phyloP scores from a whole-genome alignment of 2,329 filamentous ascomycete genomes.

The Aspergillus oerlinghausenensis region DNA sequence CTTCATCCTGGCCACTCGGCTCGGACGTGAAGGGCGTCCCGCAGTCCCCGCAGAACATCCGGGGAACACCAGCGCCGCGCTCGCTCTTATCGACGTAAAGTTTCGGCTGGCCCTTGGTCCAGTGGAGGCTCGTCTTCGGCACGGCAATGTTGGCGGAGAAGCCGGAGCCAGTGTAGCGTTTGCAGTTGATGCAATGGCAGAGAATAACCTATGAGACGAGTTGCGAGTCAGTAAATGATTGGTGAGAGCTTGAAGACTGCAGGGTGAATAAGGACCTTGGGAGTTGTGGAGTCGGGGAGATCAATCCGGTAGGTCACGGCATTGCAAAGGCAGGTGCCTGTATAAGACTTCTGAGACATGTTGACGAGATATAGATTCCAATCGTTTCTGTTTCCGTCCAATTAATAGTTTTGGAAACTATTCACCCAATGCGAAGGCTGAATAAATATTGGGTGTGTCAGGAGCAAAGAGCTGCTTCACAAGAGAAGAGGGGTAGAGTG shows the following conservation, averaged over 20 bases:
- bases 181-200: slow-evolving; percentile 24
- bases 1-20: neutral
- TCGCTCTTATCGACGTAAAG: slow-evolving; percentile 13
- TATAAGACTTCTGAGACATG: slow-evolving; percentile 13
- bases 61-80: slow-evolving; percentile 7
- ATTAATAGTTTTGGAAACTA: neutral
- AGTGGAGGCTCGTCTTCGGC: slow-evolving; percentile 9
- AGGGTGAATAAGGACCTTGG: slow-evolving; percentile 14
- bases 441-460: neutral
- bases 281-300: slow-evolving; percentile 10
- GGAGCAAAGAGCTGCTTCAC: neutral
- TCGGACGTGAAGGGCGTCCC: slow-evolving; percentile 17
- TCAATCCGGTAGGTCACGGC: slow-evolving; percentile 12
- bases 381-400: too few species aligned
- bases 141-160: slow-evolving; percentile 23
- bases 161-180: slow-evolving; percentile 20
- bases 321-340: slow-evolving; percentile 11
- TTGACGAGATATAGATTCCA: neutral
- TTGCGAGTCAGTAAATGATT: neutral
- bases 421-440: neutral
- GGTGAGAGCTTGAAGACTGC: neutral
- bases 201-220: slow-evolving; percentile 11
- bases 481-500: neutral
- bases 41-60: slow-evolving; percentile 21
- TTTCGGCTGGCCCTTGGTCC: slow-evolving; percentile 17